Evolutionary conservation across 345 rosid genomes (phyloP), one percentile per base, ranked within the genome.

Genomic region (Angophora floribunda): DNA sequence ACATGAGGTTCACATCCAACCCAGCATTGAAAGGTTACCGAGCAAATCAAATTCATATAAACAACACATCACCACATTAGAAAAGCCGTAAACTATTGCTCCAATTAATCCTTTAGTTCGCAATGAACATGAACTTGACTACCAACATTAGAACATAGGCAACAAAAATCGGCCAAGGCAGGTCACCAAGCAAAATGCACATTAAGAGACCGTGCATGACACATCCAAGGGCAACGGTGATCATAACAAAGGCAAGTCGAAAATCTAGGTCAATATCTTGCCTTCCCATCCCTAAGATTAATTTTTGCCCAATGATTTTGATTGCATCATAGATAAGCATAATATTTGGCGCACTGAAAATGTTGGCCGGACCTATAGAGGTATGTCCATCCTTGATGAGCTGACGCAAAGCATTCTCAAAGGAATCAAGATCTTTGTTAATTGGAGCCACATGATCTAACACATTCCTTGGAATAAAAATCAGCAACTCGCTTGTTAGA

Each of bases 281-380:
- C 61, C 61, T 55, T 55, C 61, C 28, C 61, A 55, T 22, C 0
- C 2, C 1, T 1, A 55, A 55, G 12, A 55, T 55, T 55, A 55
- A 55, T 0, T 55, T 55, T 55, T 55, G 12, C 28, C 0, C 2
- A 2, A 21, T 55, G 5, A 55, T 55, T 26, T 55, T 22, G 61
- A 55, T 11, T 5, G 0, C 12, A 7, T 0, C 1, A 26, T 21
- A 55, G 5, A 55, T 1, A 55, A 55, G 61, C 61, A 55, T 1
- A 26, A 21, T 55, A 26, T 4, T 36, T 36, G 61, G 61, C 16
- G 28, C 61, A 55, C 2, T 1, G 1, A 5, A 1, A 55, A 26
- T 55, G 61, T 11, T 55, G 5, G 22, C 1, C 22, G 28, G 12
- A 21, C 61, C 1, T 1, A 0, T 55, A 55, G 61, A 55, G 12